Percentiles rank a stretch among this genome's conserved stretches.
Evolutionary conservation across 257 asterid species (phyloP).

Genomic region (Solanum megistacrolobum): DNA sequence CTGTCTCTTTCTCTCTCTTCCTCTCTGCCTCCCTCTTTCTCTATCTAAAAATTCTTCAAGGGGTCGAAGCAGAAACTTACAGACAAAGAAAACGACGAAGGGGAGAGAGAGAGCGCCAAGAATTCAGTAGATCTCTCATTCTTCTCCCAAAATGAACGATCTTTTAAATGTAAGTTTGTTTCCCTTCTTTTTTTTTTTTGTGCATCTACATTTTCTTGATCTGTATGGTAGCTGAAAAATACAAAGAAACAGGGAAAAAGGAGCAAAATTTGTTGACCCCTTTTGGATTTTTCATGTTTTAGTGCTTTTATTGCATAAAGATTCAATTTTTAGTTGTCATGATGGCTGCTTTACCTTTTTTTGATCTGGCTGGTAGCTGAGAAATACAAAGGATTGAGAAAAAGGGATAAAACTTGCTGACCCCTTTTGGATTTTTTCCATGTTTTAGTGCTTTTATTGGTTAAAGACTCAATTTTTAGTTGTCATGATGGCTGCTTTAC

Average conservation of each 20-base stretch:
- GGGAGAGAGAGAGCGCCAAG: background rate
- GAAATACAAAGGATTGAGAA: background rate
- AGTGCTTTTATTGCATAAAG: background rate
- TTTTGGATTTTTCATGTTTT: background rate
- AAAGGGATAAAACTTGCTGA: background rate
- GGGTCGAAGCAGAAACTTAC: background rate
- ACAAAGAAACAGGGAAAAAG: background rate
- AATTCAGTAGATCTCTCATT: background rate
- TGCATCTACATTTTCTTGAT: background rate
- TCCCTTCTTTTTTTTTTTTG: background rate
- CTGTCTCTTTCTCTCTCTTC: constrained; percentile 2
- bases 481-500: background rate
- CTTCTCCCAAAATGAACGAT: background rate
- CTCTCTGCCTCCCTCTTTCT: background rate
- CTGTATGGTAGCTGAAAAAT: background rate
- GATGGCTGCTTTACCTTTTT: background rate
- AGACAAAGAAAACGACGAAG: background rate
- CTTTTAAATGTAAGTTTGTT: background rate
- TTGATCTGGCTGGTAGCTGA: background rate
- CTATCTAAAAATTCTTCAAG: background rate
- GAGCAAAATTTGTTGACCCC: background rate
- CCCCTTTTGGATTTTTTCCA: background rate
- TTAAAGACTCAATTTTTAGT: background rate
- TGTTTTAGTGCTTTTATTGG: background rate
- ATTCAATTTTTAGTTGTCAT: background rate